Conservation (phyloP, 148 eudicot species). For the Arctostaphylos glauca region DNA sequence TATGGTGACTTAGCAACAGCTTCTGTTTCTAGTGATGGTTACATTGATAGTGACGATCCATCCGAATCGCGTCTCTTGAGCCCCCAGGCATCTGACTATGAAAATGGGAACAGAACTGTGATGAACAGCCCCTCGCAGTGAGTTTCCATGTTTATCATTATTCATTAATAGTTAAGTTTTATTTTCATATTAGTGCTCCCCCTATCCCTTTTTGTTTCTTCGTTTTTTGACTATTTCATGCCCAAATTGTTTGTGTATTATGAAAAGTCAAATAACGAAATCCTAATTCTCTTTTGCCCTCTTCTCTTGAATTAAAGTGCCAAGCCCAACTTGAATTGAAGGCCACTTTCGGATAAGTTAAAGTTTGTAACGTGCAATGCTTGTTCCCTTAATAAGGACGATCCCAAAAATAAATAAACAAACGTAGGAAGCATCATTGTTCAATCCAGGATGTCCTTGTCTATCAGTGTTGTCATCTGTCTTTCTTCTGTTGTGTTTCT, state of each 20-base stretch:
- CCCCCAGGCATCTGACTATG: slow-evolving; percentile 39
- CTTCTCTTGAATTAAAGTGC: background rate
- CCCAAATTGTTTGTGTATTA: background rate
- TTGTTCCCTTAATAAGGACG: background rate
- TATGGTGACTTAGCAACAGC: slow-evolving; percentile 28
- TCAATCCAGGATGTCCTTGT: background rate
- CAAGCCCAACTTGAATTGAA: background rate
- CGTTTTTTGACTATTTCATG: background rate
- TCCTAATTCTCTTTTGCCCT: background rate
- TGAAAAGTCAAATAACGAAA: background rate
- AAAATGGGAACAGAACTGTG: slow-evolving; percentile 25
- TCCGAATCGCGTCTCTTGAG: slow-evolving; percentile 29
- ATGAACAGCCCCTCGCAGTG: slow-evolving; percentile 29
- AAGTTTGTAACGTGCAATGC: background rate
- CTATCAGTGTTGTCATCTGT: background rate
- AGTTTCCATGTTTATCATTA: slow-evolving; percentile 10
- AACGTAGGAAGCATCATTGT: background rate
- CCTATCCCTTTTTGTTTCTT: background rate
- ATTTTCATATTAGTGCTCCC: background rate
- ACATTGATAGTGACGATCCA: slow-evolving; percentile 30
- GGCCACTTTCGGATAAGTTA: background rate
- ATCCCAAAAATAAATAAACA: background rate
- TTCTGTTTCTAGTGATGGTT: slow-evolving; percentile 31
- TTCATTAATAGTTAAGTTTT: background rate
- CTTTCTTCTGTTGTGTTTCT: background rate